Percentiles rank a stretch among this genome's conserved stretches.
These are phyloP conservation scores for Hibiscus syriacus DNA, from an alignment of 345 rosid species.

Conservation along the genomic window DNA sequence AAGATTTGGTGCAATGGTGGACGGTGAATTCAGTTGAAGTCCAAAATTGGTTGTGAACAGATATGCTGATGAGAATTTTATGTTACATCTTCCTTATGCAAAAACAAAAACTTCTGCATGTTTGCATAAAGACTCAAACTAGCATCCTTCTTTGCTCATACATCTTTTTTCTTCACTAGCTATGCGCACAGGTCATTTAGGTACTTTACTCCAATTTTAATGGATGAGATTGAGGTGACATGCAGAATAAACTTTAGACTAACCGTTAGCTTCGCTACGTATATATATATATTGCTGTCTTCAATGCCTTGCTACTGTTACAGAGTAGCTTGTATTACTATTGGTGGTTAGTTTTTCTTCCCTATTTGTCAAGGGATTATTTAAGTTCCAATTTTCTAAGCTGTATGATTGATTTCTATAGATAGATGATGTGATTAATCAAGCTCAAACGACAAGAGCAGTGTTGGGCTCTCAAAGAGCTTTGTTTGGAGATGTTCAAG, in stretches of 20 bases:
- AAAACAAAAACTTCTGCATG: no score
- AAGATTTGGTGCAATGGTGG: background rate
- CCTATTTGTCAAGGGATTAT: background rate
- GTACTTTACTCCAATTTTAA: background rate
- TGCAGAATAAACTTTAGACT: background rate
- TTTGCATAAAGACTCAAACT: no score
- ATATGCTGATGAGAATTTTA: background rate
- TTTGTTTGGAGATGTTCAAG: slow-evolving; percentile 87
- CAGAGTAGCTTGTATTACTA: background rate
- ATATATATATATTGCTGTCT: background rate
- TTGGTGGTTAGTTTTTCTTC: background rate
- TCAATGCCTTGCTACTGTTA: background rate
- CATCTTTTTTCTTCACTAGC: background rate
- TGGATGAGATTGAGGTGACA: background rate
- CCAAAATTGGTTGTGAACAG: background rate
- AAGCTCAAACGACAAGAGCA: slow-evolving; percentile 90
- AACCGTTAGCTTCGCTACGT: background rate
- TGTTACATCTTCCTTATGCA: no score
- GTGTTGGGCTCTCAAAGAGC: slow-evolving; percentile 85
- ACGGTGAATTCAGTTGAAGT: background rate
- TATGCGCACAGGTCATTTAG: background rate
- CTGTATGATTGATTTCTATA: slow-evolving; percentile 20
- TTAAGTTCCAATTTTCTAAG: background rate
- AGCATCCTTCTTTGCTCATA: background rate
- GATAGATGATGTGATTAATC: slow-evolving; percentile 95